phyloP scores from a whole-genome alignment of 2,329 filamentous ascomycete species.

The Thielaviopsis musarum region DNA sequence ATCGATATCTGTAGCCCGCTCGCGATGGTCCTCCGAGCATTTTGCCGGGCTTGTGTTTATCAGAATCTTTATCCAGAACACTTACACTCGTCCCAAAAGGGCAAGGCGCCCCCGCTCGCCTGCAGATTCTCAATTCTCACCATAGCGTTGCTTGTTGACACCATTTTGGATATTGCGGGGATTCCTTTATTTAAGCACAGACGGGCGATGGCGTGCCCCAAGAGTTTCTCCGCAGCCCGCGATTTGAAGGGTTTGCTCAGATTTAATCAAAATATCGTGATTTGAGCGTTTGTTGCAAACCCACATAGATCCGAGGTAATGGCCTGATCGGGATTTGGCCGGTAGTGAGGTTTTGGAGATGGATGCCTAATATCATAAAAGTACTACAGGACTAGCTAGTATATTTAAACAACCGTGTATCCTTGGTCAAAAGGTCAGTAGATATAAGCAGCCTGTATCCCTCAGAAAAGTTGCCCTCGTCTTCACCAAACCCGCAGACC shows the following conservation, averaged over 20 bases:
- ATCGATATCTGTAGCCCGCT: neutral
- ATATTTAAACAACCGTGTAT: too few species aligned
- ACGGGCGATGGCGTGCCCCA: neutral
- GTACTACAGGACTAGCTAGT: too few species aligned
- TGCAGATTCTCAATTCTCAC: neutral
- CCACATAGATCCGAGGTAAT: neutral
- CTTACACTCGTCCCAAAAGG: neutral
- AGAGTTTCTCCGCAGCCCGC: neutral
- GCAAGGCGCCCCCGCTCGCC: neutral
- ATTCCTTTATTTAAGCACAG: neutral
- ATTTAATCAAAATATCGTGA: neutral
- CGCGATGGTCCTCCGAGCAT: neutral
- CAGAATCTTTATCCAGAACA: neutral
- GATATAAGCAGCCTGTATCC: neutral
- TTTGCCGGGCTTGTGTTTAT: neutral
- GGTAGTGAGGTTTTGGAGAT: neutral
- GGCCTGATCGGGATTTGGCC: neutral
- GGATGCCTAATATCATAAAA: neutral
- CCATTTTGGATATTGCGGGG: neutral
- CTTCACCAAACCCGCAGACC: neutral
- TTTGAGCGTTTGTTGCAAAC: neutral
- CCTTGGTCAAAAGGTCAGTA: neutral
- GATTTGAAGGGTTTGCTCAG: neutral
- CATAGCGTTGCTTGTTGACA: neutral
- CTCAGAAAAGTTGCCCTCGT: neutral